These are phyloP conservation scores for Coprinellus micaceus DNA, from an alignment of 768 basidiomycete genomes.

Conservation along the genomic window DNA sequence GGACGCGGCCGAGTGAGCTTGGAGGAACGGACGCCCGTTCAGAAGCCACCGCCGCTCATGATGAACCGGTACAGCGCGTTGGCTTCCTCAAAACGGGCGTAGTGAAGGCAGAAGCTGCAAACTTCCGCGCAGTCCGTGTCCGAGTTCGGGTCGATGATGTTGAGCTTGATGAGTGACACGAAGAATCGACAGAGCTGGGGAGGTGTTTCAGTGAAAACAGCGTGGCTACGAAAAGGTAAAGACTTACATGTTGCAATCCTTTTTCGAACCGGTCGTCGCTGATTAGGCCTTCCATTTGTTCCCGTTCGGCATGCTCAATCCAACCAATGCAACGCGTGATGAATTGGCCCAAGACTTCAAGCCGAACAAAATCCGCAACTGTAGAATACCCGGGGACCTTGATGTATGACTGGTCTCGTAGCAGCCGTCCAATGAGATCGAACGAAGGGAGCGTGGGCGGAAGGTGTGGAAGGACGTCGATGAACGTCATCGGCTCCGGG, in stretches of 20 bases:
- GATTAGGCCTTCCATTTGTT: constrained; percentile 63
- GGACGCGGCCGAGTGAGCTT: not conserved
- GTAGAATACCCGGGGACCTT: constrained; percentile 45
- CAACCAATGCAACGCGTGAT: constrained; percentile 67
- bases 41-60: constrained; percentile 8
- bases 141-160: constrained; percentile 57
- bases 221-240: constrained; percentile 7
- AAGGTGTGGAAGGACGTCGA: constrained; percentile 61
- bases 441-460: constrained; percentile 73
- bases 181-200: constrained; percentile 77
- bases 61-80: constrained; percentile 61
- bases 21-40: not conserved
- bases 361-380: constrained; percentile 59
- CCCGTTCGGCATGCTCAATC: constrained; percentile 65
- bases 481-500: constrained; percentile 45
- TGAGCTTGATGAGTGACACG: constrained; percentile 61
- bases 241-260: constrained; percentile 65
- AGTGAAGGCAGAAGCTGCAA: constrained; percentile 68
- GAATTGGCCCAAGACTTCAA: constrained; percentile 67
- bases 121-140: constrained; percentile 76
- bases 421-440: constrained; percentile 65
- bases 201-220: no score
- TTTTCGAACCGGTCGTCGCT: constrained; percentile 73
- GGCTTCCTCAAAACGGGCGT: constrained; percentile 75
- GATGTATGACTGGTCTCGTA: constrained; percentile 57